Evolutionary conservation across 345 rosid genomes (phyloP).

Genomic region (Pelargonium nanum): DNA sequence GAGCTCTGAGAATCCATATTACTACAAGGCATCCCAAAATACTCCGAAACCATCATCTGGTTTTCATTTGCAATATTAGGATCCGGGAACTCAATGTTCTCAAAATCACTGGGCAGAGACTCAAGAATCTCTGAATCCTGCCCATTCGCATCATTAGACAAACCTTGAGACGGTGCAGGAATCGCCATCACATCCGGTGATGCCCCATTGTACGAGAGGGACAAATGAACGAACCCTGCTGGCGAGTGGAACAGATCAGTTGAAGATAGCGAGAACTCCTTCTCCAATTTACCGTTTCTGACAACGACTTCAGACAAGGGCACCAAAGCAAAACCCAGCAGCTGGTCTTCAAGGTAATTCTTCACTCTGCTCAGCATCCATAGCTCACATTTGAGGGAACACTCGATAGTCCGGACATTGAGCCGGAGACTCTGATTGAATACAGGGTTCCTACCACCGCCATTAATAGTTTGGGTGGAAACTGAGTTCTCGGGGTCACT

Average conservation of each 20-base stretch:
- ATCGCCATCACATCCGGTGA: slow-evolving; percentile 81
- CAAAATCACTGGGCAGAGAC: slow-evolving; percentile 43
- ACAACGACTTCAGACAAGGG: slow-evolving; percentile 78
- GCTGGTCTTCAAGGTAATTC: slow-evolving; percentile 95
- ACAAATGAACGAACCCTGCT: slow-evolving; percentile 81
- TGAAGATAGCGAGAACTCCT: slow-evolving; percentile 91
- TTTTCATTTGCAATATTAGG: slow-evolving; percentile 83
- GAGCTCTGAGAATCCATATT: slow-evolving; percentile 53
- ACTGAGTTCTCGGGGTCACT: slow-evolving; percentile 67
- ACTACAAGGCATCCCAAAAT: slow-evolving; percentile 54
- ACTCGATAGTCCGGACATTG: slow-evolving; percentile 53
- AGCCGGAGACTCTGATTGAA: slow-evolving; percentile 66
- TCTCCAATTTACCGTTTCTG: slow-evolving; percentile 66
- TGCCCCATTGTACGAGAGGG: slow-evolving; percentile 69
- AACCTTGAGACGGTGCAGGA: slow-evolving; percentile 35
- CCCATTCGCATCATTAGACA: slow-evolving; percentile 27
- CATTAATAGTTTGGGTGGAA: slow-evolving; percentile 87
- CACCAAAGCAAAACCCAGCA: slow-evolving; percentile 82
- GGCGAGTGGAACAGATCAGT: slow-evolving; percentile 94
- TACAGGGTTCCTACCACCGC: slow-evolving; percentile 97
- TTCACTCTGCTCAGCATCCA: slow-evolving; percentile 98
- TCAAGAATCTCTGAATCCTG: slow-evolving; percentile 41
- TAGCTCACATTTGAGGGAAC: slow-evolving; percentile 84
- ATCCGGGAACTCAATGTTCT: slow-evolving; percentile 93
- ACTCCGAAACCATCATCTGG: slow-evolving; percentile 94